phyloP scores from a whole-genome alignment of 495 filamentous ascomycete species.

The Aspergillus sparsus region DNA sequence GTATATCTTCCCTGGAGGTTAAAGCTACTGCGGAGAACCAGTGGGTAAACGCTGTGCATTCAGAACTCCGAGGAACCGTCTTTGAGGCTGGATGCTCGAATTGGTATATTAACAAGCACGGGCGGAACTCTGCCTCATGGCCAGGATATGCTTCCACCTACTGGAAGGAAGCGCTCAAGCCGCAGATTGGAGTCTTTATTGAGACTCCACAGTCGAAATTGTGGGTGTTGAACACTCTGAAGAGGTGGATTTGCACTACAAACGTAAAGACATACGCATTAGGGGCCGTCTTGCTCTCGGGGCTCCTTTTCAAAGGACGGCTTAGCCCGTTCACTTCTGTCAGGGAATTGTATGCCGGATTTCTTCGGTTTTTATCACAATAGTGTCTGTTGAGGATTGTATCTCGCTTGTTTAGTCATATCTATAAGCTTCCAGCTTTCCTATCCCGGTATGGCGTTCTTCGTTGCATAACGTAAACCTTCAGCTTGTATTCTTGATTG shows the following conservation, averaged over 20 bases:
- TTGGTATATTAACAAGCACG: constrained; percentile 53
- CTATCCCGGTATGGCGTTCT: too few species aligned
- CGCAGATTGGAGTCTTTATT: constrained; percentile 23
- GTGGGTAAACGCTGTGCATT: constrained; percentile 49
- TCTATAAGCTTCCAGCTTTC: too few species aligned
- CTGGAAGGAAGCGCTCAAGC: constrained; percentile 25
- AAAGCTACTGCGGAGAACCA: constrained; percentile 48
- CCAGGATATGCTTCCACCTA: constrained; percentile 34
- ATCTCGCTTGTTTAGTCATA: too few species aligned
- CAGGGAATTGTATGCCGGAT: too few species aligned
- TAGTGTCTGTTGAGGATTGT: too few species aligned
- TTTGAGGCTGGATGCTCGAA: constrained; percentile 51
- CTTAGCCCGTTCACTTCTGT: too few species aligned
- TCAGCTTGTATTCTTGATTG: too few species aligned
- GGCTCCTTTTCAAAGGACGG: too few species aligned
- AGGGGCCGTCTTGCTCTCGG: too few species aligned
- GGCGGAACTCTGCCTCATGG: constrained; percentile 54
- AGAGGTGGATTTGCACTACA: constrained; percentile 11
- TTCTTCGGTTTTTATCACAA: too few species aligned
- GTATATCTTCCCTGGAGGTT: constrained; percentile 32
- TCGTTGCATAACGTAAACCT: too few species aligned
- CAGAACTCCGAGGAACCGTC: constrained; percentile 45
- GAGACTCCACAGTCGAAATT: constrained; percentile 8
- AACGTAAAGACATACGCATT: constrained; percentile 5
- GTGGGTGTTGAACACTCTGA: constrained; percentile 22